phyloP scores from a whole-genome alignment of 306 rosid genomes.

The Cicer bijugum region DNA sequence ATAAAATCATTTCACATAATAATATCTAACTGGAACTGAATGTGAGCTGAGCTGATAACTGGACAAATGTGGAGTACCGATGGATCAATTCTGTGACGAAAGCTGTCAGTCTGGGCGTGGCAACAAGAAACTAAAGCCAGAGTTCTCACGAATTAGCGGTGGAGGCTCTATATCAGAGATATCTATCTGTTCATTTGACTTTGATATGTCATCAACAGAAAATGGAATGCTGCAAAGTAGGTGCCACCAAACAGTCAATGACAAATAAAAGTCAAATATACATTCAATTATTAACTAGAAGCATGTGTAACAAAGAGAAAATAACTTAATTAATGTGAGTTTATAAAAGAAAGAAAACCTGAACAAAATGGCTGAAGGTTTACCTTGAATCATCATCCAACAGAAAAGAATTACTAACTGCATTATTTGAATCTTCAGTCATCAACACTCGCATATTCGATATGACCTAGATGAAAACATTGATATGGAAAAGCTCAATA shows the following conservation, averaged over 20 bases:
- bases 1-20: constrained; percentile 42
- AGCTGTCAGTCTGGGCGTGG: constrained; percentile 55
- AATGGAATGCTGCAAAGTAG: constrained; percentile 61
- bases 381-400: constrained; percentile 71
- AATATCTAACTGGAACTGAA: constrained; percentile 11
- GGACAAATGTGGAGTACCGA: constrained; percentile 9
- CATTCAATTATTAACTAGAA: constrained; percentile 5
- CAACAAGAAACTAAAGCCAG: constrained; percentile 67
- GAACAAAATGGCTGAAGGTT: constrained; percentile 25
- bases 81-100: constrained; percentile 35
- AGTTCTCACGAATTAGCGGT: constrained; percentile 55
- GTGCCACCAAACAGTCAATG: constrained; percentile 37
- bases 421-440: constrained; percentile 70
- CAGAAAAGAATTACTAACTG: constrained; percentile 69
- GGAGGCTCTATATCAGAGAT: constrained; percentile 60
- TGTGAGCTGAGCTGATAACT: constrained; percentile 10
- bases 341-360: constrained; percentile 20
- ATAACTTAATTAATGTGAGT: neutral
- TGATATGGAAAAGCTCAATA: constrained; percentile 39
- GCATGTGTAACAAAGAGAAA: constrained; percentile 14
- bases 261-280: neutral
- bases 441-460: constrained; percentile 66
- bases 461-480: constrained; percentile 55
- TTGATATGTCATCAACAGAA: constrained; percentile 68
- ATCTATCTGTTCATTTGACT: constrained; percentile 63